Conservation (phyloP, 2,329 filamentous ascomycete genomes). For the Simplicillium aogashimaense region DNA sequence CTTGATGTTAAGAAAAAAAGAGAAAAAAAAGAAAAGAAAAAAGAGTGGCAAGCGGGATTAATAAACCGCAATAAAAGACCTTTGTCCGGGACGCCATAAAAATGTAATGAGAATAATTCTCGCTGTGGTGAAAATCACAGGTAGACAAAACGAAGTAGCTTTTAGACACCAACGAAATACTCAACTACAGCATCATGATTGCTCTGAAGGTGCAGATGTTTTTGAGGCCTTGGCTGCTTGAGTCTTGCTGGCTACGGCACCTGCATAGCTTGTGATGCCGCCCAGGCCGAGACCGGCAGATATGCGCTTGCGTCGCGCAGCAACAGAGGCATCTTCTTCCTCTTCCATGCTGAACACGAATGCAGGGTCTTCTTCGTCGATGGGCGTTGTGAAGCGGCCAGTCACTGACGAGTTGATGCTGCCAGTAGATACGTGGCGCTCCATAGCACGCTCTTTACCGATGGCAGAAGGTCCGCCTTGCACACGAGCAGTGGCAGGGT, state of each 20-base stretch:
- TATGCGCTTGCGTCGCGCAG: slow-evolving; percentile 36
- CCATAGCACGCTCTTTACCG: slow-evolving; percentile 32
- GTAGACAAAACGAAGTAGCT: too few species aligned
- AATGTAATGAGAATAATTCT: too few species aligned
- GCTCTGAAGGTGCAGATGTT: slow-evolving; percentile 11
- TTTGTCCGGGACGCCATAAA: too few species aligned
- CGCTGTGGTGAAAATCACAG: too few species aligned
- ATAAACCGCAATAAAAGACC: too few species aligned
- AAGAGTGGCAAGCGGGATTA: too few species aligned
- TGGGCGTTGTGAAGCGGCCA: slow-evolving; percentile 52
- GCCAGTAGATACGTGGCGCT: slow-evolving; percentile 50
- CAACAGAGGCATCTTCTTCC: slow-evolving; percentile 40
- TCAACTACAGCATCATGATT: neutral
- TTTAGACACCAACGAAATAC: too few species aligned
- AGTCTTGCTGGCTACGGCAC: slow-evolving; percentile 19
- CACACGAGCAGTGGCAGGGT: slow-evolving; percentile 32
- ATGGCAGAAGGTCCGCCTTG: slow-evolving; percentile 31
- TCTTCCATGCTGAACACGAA: slow-evolving; percentile 60
- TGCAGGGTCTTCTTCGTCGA: slow-evolving; percentile 54
- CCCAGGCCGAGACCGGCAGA: slow-evolving; percentile 32
- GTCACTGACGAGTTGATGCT: slow-evolving; percentile 45
- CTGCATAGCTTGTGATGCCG: slow-evolving; percentile 31
- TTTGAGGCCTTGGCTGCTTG: slow-evolving; percentile 13
- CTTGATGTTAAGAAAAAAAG: too few species aligned
- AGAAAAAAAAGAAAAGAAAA: too few species aligned